phyloP scores from a whole-genome alignment of 768 basidiomycete genomes.

The Collybia mongolica region DNA sequence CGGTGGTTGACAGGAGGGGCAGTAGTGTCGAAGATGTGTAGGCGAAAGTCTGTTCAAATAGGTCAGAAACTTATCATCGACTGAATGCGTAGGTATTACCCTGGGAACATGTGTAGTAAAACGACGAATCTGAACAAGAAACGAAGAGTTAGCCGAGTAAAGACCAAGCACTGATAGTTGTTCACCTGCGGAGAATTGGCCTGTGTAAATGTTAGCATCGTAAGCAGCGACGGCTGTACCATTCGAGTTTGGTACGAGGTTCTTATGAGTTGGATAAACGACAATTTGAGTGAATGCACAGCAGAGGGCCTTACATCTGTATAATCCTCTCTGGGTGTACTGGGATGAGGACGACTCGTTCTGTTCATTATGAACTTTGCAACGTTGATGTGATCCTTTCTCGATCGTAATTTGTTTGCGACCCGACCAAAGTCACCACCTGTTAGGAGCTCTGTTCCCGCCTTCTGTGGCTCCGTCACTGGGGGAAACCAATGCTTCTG shows the following conservation, averaged over 20 bases:
- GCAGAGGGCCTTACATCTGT: conserved; percentile 42
- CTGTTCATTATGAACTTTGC: conserved; percentile 47
- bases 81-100: conserved; percentile 38
- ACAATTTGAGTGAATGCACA: conserved; percentile 1
- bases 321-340: conserved; percentile 49
- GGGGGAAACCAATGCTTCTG: conserved; percentile 26
- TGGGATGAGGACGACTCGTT: conserved; percentile 29
- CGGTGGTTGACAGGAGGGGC: conserved; percentile 26
- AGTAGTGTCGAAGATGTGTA: conserved; percentile 85
- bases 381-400: conserved; percentile 44
- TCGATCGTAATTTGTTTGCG: conserved; percentile 43
- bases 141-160: conserved; percentile 6
- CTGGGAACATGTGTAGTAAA: conserved; percentile 92
- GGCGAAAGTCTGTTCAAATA: conserved; percentile 66
- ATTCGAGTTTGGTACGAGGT: conserved; percentile 73
- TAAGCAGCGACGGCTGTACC: conserved; percentile 80
- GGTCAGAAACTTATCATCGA: not conserved
- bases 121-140: conserved; percentile 64
- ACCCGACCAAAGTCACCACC: conserved; percentile 82
- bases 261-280: conserved; percentile 35
- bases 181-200: conserved; percentile 76
- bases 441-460: conserved; percentile 63
- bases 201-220: conserved; percentile 76
- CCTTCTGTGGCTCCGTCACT: conserved; percentile 57
- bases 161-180: not conserved